These are phyloP conservation scores for Pseudogymnoascus sp. DNA, from an alignment of 2,329 filamentous ascomycete genomes.

Conservation along the genomic window DNA sequence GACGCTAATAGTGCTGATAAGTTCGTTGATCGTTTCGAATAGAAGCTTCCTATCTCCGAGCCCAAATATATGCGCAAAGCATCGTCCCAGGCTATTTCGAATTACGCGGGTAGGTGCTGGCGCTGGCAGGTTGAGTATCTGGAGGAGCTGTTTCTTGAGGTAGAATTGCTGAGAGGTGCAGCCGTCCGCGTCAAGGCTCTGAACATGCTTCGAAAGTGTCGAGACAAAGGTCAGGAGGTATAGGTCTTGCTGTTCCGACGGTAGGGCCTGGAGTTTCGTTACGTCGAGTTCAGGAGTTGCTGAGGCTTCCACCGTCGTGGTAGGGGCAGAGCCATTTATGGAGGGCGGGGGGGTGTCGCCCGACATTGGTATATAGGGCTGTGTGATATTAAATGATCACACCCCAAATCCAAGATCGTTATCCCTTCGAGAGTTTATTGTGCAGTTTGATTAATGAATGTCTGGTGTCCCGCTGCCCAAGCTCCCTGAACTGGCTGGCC, in stretches of 20 bases:
- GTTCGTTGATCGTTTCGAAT: constrained; percentile 90
- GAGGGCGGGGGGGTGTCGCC: constrained; percentile 24
- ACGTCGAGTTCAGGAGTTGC: constrained; percentile 77
- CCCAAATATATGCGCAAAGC: constrained; percentile 73
- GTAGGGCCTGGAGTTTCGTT: constrained; percentile 79
- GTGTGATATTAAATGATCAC: not conserved
- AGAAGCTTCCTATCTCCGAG: constrained; percentile 86
- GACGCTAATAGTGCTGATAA: constrained; percentile 64
- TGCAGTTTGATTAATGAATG: not conserved
- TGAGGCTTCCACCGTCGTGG: constrained; percentile 34
- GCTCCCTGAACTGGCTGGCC: constrained; percentile 3
- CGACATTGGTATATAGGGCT: constrained; percentile 22
- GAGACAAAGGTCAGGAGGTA: constrained; percentile 87
- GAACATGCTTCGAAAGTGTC: constrained; percentile 73
- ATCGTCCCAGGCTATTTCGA: constrained; percentile 79
- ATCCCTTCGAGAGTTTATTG: constrained; percentile 5
- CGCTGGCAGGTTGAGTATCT: constrained; percentile 76
- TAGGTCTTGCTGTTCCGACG: constrained; percentile 91
- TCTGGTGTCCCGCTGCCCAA: constrained; percentile 1
- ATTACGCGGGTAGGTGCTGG: constrained; percentile 83
- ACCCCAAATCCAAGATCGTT: not conserved
- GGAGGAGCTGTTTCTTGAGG: constrained; percentile 89
- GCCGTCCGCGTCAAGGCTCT: constrained; percentile 66
- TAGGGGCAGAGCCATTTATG: constrained; percentile 30
- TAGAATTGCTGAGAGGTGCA: constrained; percentile 84